phyloP scores from a whole-genome alignment of 2,329 filamentous ascomycete genomes.

The Alternaria metachromatica region DNA sequence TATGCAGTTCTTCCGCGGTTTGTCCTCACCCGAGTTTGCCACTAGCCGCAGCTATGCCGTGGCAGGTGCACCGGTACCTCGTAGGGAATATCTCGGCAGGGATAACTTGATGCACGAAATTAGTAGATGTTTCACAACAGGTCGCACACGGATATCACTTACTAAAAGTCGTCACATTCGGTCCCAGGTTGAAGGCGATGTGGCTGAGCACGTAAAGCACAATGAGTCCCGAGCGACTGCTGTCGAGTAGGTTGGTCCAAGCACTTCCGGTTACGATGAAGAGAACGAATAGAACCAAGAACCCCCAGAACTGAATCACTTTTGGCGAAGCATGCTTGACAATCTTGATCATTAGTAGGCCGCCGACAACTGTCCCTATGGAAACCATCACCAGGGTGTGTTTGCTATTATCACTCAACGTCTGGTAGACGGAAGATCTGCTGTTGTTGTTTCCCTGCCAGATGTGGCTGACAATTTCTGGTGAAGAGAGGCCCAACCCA shows the following conservation, averaged over 20 bases:
- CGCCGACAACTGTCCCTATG: slow-evolving; percentile 40
- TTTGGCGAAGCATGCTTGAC: slow-evolving; percentile 44
- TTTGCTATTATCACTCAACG: slow-evolving; percentile 39
- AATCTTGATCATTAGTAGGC: slow-evolving; percentile 42
- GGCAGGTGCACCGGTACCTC: slow-evolving; percentile 60
- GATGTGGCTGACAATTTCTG: slow-evolving; percentile 44
- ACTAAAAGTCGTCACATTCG: slow-evolving; percentile 46
- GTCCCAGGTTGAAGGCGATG: slow-evolving; percentile 46
- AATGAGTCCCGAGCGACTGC: slow-evolving; percentile 33
- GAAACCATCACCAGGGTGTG: slow-evolving; percentile 45
- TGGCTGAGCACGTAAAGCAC: slow-evolving; percentile 43
- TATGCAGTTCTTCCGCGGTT: not conserved
- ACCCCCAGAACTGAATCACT: slow-evolving; percentile 44
- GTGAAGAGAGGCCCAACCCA: slow-evolving; percentile 45
- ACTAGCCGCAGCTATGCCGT: slow-evolving; percentile 61
- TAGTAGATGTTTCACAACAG: not conserved
- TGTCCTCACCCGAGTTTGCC: slow-evolving; percentile 57
- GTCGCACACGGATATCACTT: not conserved
- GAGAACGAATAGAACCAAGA: slow-evolving; percentile 38
- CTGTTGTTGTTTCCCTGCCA: slow-evolving; percentile 29
- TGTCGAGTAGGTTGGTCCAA: slow-evolving; percentile 38
- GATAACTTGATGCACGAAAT: slow-evolving; percentile 40
- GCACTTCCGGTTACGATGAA: slow-evolving; percentile 44
- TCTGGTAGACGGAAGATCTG: slow-evolving; percentile 26
- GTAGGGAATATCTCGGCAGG: slow-evolving; percentile 65